phyloP scores from a whole-genome alignment of 2,329 filamentous ascomycete species.

The Arthrocladium fulminans region DNA sequence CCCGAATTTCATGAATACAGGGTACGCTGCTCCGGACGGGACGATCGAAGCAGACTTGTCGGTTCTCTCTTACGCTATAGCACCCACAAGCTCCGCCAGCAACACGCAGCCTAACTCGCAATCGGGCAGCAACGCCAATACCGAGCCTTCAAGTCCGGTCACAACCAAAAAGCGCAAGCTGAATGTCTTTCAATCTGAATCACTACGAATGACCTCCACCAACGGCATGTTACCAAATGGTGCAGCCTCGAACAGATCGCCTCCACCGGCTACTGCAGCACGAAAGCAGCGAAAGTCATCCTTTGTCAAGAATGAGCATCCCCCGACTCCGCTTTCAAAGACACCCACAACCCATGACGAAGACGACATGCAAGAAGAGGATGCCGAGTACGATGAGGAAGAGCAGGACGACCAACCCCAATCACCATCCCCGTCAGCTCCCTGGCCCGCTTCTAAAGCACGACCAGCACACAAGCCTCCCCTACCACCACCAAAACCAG shows the following conservation, averaged over 20 bases:
- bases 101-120: conserved; percentile 10
- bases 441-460: conserved; percentile 14
- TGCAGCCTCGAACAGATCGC: not conserved
- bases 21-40: conserved; percentile 19
- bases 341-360: conserved; percentile 14
- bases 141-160: conserved; percentile 22
- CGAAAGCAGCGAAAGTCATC: conserved; percentile 6
- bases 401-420: conserved; percentile 10
- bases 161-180: conserved; percentile 21
- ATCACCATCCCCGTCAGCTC: conserved; percentile 15
- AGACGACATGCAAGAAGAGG: conserved; percentile 14
- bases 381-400: conserved; percentile 17
- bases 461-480: conserved; percentile 1
- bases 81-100: conserved; percentile 13
- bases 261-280: not conserved
- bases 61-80: conserved; percentile 14
- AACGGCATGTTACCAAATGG: not conserved
- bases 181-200: conserved; percentile 17
- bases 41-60: conserved; percentile 17
- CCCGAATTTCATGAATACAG: conserved; percentile 17
- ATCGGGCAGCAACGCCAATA: conserved; percentile 17
- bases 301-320: conserved; percentile 16
- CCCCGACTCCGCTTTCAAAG: conserved; percentile 14
- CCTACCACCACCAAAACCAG: conserved; percentile 5
- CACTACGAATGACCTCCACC: conserved; percentile 7